Conservation (phyloP, 805 yeast genomes). For the Kluyveromyces lactis region DNA sequence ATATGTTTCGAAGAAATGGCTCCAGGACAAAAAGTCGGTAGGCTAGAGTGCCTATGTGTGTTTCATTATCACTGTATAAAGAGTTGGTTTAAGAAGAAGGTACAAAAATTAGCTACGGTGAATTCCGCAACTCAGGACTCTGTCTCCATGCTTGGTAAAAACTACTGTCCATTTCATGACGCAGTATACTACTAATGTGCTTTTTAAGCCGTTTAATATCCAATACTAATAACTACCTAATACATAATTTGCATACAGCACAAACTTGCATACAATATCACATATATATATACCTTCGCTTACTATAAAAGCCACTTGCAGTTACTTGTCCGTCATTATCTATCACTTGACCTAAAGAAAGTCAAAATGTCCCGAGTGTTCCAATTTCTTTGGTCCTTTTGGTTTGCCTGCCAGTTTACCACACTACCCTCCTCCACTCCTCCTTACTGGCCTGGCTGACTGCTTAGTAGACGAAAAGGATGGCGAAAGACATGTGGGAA, state of each 20-base stretch:
- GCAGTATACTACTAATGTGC: conserved; percentile 17
- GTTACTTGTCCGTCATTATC: too few relatives aligned
- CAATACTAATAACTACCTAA: background rate
- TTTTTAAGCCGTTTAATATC: background rate
- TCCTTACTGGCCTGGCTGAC: background rate
- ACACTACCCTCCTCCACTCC: too few relatives aligned
- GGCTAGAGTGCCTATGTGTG: conserved; percentile 89
- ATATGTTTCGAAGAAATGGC: conserved; percentile 85
- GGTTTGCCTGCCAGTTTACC: too few relatives aligned
- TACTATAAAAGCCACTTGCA: too few relatives aligned
- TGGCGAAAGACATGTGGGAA: background rate
- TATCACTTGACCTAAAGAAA: too few relatives aligned
- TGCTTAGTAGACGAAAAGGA: background rate
- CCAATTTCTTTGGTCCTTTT: too few relatives aligned
- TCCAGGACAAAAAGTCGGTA: conserved; percentile 83
- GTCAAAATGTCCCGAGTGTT: too few relatives aligned
- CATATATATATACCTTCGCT: too few relatives aligned
- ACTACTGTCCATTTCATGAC: conserved; percentile 45
- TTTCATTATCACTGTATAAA: conserved; percentile 88
- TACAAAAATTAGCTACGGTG: conserved; percentile 32
- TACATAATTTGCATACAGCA: too few relatives aligned
- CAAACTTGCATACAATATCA: too few relatives aligned
- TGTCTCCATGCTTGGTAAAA: conserved; percentile 23
- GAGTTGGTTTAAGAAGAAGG: conserved; percentile 83
- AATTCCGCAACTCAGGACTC: conserved; percentile 21